A percentile compares a stretch with the other conserved stretches of the same genome.
Conservation (phyloP, 345 rosid genomes). For the Eutrema japonicum region DNA sequence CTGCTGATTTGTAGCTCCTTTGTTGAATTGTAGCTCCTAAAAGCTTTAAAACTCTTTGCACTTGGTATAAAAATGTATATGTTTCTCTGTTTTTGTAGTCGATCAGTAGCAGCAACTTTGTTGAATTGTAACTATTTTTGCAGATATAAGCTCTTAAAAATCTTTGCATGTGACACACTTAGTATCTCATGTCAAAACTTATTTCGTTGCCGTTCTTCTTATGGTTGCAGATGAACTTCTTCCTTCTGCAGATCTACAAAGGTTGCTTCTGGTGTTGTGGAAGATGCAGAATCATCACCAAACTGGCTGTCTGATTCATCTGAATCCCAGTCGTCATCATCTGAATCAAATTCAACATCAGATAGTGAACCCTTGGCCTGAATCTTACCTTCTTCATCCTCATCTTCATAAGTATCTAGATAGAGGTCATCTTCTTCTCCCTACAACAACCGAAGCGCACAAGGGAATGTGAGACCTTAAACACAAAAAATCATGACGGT, state of each 20-base stretch:
- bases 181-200: not conserved
- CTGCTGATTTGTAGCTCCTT: too few species aligned
- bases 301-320: constrained; percentile 32
- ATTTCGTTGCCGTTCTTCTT: not conserved
- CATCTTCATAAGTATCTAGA: constrained; percentile 33
- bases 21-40: too few species aligned
- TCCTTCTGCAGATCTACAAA: not conserved
- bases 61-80: too few species aligned
- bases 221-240: constrained; percentile 24
- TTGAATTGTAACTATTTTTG: not conserved
- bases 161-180: not conserved
- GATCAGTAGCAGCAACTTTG: not conserved
- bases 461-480: not conserved
- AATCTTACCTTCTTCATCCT: too few species aligned
- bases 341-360: constrained; percentile 22
- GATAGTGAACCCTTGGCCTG: too few species aligned
- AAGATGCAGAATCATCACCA: constrained; percentile 16
- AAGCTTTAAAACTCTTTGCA: too few species aligned
- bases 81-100: not conserved
- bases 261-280: constrained; percentile 27
- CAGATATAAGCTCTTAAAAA: constrained; percentile 3
- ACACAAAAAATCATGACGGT: too few species aligned
- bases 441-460: constrained; percentile 40
- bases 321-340: constrained; percentile 42
- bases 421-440: constrained; percentile 54